Percentiles rank a stretch among this genome's conserved stretches.
These are phyloP conservation scores for Sugiyamaella mastotermitis DNA, from an alignment of 805 yeast species.

Conservation along the genomic window DNA sequence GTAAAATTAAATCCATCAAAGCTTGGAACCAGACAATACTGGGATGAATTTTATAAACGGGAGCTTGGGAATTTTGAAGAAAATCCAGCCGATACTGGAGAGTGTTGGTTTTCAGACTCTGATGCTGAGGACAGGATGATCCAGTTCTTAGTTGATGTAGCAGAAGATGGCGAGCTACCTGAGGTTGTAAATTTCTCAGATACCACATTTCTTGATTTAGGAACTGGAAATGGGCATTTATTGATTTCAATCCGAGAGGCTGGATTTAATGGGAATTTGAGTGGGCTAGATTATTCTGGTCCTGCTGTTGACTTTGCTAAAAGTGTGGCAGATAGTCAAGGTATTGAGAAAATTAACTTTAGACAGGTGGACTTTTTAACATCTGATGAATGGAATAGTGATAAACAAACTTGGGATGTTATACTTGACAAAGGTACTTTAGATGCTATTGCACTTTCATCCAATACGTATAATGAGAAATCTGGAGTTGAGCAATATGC, in stretches of 20 bases:
- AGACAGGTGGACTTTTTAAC: conserved; percentile 64
- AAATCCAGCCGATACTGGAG: conserved; percentile 85
- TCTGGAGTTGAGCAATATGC: conserved; percentile 46
- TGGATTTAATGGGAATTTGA: conserved; percentile 49
- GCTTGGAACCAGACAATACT: conserved; percentile 81
- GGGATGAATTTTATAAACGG: conserved; percentile 80
- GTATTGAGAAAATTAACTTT: conserved; percentile 39
- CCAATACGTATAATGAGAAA: conserved; percentile 36
- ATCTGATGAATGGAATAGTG: conserved; percentile 31
- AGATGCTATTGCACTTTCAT: conserved; percentile 92
- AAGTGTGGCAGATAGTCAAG: conserved; percentile 28
- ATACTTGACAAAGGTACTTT: conserved; percentile 91
- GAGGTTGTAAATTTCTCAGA: conserved; percentile 28
- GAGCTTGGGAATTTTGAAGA: conserved; percentile 68
- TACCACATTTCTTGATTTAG: conserved; percentile 61
- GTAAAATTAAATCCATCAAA: conserved; percentile 58
- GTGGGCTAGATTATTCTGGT: conserved; percentile 84
- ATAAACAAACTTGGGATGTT: conserved; percentile 51
- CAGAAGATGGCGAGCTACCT: conserved; percentile 17
- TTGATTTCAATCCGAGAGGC: conserved; percentile 64
- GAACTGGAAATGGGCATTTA: conserved; percentile 95
- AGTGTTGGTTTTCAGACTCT: conserved; percentile 94
- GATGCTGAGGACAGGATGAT: conserved; percentile 84
- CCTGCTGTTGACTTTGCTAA: conserved; percentile 73
- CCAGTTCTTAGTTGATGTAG: conserved; percentile 55